phyloP scores from a whole-genome alignment of 768 basidiomycete species.

The Mycena galopus region DNA sequence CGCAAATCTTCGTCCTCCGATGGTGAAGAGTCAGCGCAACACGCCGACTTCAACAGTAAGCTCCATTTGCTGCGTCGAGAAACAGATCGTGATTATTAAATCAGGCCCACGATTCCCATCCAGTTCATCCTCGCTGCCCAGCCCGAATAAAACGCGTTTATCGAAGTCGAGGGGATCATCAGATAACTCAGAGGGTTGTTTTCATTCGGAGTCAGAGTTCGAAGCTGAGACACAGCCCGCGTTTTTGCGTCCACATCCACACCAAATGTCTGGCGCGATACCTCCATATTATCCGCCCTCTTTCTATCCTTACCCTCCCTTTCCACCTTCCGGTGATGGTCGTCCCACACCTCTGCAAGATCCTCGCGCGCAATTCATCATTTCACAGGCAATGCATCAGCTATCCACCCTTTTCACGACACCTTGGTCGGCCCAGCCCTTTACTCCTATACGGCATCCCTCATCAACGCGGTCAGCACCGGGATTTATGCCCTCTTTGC shows the following conservation, averaged over 20 bases:
- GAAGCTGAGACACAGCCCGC: neutral
- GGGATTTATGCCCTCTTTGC: slow-evolving; percentile 24
- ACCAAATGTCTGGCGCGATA: neutral
- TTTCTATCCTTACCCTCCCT: slow-evolving; percentile 41
- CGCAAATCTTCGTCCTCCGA: slow-evolving; percentile 21
- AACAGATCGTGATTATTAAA: neutral
- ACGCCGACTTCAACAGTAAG: neutral
- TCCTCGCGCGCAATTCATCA: slow-evolving; percentile 56
- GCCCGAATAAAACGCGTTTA: neutral
- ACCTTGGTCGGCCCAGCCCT: slow-evolving; percentile 38
- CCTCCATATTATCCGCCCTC: slow-evolving; percentile 23
- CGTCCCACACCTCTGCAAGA: slow-evolving; percentile 52
- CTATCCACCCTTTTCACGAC: slow-evolving; percentile 48
- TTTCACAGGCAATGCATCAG: slow-evolving; percentile 60
- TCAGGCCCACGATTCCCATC: neutral
- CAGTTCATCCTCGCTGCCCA: neutral
- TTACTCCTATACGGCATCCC: slow-evolving; percentile 41
- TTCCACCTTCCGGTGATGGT: slow-evolving; percentile 35
- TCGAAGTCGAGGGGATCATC: slow-evolving; percentile 1
- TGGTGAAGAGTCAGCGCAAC: neutral
- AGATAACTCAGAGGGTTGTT: neutral
- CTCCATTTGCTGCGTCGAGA: neutral
- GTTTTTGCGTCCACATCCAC: neutral
- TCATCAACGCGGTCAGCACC: slow-evolving; percentile 27
- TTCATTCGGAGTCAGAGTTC: slow-evolving; percentile 13